Evolutionary conservation across 495 filamentous ascomycete genomes (phyloP).

Genomic region (Penicillium canescens): DNA sequence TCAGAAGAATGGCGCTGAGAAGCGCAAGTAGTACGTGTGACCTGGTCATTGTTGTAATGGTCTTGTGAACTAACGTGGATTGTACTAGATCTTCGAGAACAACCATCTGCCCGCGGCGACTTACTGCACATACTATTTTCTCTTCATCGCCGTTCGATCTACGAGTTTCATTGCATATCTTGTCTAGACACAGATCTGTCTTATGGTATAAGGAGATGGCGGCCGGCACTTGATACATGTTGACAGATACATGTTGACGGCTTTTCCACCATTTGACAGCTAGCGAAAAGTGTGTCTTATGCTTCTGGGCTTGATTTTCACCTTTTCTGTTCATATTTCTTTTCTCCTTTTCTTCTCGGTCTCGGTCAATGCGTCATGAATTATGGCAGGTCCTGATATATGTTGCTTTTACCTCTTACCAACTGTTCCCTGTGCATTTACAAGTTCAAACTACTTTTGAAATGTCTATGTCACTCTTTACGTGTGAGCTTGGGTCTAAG

Average conservation of each 20-base stretch:
- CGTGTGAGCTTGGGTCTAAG: slow-evolving; percentile 2
- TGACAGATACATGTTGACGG: no score
- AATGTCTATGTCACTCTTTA: no score
- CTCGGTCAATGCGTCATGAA: neutral
- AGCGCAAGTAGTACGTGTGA: slow-evolving; percentile 35
- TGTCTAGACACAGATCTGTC: neutral
- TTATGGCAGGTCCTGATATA: neutral
- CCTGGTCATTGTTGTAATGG: neutral
- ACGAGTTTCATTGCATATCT: neutral
- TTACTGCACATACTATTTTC: neutral
- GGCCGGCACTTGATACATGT: no score
- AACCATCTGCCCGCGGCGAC: neutral
- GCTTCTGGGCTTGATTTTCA: neutral
- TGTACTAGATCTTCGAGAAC: neutral
- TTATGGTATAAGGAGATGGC: no score
- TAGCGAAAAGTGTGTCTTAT: no score
- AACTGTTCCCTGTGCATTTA: neutral
- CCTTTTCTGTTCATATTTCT: neutral
- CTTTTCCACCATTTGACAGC: no score
- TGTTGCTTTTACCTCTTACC: neutral
- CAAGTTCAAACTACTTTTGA: neutral
- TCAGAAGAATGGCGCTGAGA: slow-evolving; percentile 25
- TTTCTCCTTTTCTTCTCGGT: neutral
- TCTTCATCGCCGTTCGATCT: neutral
- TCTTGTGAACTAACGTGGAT: neutral